Conservation (phyloP, 345 rosid species). For the Psidium friedrichsthalianum region DNA sequence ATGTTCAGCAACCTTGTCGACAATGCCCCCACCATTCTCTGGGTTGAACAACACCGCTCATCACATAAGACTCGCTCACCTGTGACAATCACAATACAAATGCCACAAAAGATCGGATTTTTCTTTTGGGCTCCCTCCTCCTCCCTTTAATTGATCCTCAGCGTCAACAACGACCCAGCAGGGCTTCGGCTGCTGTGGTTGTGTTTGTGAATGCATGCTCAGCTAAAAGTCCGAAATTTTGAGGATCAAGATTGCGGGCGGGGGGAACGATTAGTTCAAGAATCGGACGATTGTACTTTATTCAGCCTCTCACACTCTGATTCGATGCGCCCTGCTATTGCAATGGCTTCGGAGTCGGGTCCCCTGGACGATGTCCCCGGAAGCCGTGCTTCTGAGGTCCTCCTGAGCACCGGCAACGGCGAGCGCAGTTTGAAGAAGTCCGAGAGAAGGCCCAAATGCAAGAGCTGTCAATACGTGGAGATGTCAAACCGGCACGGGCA, state of each 20-base stretch:
- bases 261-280: not conserved
- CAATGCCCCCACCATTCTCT: conserved; percentile 21
- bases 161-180: not conserved
- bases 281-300: not conserved
- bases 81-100: not conserved
- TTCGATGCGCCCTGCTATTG: not conserved
- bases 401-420: not conserved
- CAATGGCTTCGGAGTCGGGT: not conserved
- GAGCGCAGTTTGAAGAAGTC: not conserved
- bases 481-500: too few relatives aligned
- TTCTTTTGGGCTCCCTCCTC: not conserved
- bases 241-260: not conserved
- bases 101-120: not conserved
- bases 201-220: not conserved
- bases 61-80: not conserved
- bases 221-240: not conserved
- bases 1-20: conserved; percentile 64
- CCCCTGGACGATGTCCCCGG: not conserved
- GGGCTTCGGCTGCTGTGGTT: not conserved
- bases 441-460: not conserved
- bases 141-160: not conserved
- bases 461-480: not conserved
- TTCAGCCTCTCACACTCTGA: not conserved
- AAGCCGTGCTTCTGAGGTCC: not conserved
- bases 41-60: not conserved